Percentiles rank a stretch among this genome's conserved stretches.
phyloP scores from a whole-genome alignment of 148 eudicot genomes.

The Rheum nobile region DNA sequence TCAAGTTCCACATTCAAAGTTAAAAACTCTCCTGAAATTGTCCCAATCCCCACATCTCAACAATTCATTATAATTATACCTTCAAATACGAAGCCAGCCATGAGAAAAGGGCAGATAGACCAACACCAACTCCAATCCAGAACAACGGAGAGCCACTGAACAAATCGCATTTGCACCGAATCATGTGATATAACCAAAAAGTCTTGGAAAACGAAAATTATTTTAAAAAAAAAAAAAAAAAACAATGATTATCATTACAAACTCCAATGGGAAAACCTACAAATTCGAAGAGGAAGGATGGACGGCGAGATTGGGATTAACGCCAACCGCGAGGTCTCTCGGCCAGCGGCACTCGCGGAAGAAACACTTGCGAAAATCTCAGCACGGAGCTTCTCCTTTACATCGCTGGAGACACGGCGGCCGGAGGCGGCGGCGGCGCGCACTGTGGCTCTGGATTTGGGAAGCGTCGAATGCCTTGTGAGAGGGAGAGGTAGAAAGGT shows the following conservation, averaged over 20 bases:
- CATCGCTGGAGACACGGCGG: constrained; percentile 3
- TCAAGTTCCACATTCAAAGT: neutral
- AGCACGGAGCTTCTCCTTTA: constrained; percentile 16
- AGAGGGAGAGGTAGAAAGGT: neutral
- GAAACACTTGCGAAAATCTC: constrained; percentile 45
- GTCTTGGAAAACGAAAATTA: neutral
- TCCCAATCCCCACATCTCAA: neutral
- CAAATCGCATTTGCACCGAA: neutral
- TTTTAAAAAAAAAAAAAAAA: neutral
- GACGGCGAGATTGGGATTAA: constrained; percentile 41
- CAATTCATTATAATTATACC: constrained; percentile 21
- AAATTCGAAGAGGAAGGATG: constrained; percentile 53
- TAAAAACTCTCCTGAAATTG: neutral
- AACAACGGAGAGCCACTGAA: constrained; percentile 76
- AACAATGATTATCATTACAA: neutral
- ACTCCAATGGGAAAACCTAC: constrained; percentile 23
- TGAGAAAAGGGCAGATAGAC: constrained; percentile 65
- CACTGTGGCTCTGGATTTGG: neutral
- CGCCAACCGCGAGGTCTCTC: constrained; percentile 56
- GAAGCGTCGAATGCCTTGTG: neutral
- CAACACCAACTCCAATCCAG: constrained; percentile 98
- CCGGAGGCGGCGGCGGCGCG: neutral
- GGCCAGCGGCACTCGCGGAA: constrained; percentile 20
- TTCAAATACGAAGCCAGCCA: constrained; percentile 57
- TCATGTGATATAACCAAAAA: neutral